Base-by-base conservation (phyloP, 305 asterid genomes). In the Petunia hybrid region DNA sequence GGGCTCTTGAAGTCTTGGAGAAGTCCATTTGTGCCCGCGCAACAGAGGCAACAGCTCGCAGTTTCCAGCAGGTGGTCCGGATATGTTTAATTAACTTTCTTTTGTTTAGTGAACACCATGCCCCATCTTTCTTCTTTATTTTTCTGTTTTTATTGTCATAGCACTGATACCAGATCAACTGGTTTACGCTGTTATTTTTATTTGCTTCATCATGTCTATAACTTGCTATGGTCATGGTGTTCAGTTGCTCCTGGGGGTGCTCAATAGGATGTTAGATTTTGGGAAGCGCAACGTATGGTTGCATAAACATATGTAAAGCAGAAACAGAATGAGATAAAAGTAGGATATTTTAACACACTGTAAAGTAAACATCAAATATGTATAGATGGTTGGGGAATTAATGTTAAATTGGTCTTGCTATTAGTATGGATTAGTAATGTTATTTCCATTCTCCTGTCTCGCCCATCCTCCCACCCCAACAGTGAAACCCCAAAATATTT, bases 1-100 rank as follows among this genome's bases (percentile, higher is more conserved):
- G 80, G 86, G 97, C 92, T 39, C 99, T 96, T 0, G 97, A 96
- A 91, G 93, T 87, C 80, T 86, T 94, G 74, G 98, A 96, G 92
- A 96, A 91, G 85, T 91, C 98, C 68, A 92, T 96, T 75, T 84
- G 87, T 81, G 91, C 85, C 8, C 87, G 84, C 81, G 87, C 92
- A 79, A 74, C 84, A 78, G 75, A 81, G 65, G 86, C 82, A 14
- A 67, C 84, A 46, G 80, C 82, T 42, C 88, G 79, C 71, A 74
- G 78, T 80, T 82, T 71, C 77, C 87, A 86, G 79, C 89, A 88
- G 89, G 89, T 87, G 76, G 43, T 81, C 59, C 35, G 38, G 79
- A 73, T 38, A 16, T 53, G 46, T 74, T 46, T 13, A 51, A 51
- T 51, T 51, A 31, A 36, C 8, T 74, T 74, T 74, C 51, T 53